Base-by-base conservation (phyloP, 1,284 basidiomycete species). In the Trametes pubescens region DNA sequence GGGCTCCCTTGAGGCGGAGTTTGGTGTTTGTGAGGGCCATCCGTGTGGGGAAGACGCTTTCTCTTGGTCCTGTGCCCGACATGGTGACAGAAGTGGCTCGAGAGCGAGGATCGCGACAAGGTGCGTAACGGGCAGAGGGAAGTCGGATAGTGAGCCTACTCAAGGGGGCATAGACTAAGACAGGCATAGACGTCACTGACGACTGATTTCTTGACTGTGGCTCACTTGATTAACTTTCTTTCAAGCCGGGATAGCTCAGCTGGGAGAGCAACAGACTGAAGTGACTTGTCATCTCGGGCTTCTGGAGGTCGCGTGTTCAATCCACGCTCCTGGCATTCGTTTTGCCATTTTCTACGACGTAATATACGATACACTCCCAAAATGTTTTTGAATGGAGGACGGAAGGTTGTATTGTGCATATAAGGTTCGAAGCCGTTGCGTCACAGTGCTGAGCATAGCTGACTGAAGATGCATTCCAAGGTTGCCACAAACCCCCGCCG, bases 1-100 rank as follows among this genome's bases (percentile, higher is more conserved):
- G 96, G 8, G 98, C 98, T 32, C 97, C 92, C 78, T 99, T 99
- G 66, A 99, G 85, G 51, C 97, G 88, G 47, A 90, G 83, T 78
- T 99, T 99, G 64, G 95, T 98, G 75, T 94, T 92, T 51, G 95
- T 98, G 55, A 99, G 84, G 57, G 95, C 93, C 95, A 96, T 96
- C 56, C 94, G 91, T 35, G 94, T 97, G 22, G 96, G 95, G 77
- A 98, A 98, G 70, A 98, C 86, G 78, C 93, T 92, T 81, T 98
- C 96, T 73, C 96, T 86, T 71, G 93, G 81, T 38, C 93, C 95
- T 72, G 91, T 84, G 55, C 95, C 94, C 56, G 95, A 95, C 95
- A 97, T 97, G 16, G 14, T 57, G 5, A 24, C 49, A 49, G 48
- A 8, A 21, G 18, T 32, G 18, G 1, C 29, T 49, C 26, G 32